Conservation (phyloP, 495 filamentous ascomycete genomes). For the Beverwykella pulmonaria region DNA sequence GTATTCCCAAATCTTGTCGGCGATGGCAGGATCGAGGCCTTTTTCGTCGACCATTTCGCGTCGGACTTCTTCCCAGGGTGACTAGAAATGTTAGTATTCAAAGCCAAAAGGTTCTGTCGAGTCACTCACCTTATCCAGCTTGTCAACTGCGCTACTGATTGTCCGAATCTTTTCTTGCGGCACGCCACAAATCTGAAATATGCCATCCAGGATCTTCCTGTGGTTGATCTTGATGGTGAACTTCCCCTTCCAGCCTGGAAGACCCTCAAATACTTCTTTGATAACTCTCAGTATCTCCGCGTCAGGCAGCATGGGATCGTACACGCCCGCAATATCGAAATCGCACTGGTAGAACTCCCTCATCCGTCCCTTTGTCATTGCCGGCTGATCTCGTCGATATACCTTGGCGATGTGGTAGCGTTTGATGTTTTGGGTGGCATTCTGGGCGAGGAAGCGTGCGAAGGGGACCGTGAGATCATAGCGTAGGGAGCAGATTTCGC, state of each 20-base stretch:
- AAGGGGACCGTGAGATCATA: constrained; percentile 94
- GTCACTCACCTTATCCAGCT: constrained; percentile 72
- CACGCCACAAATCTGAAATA: constrained; percentile 90
- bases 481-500: constrained; percentile 79
- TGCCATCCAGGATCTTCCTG: constrained; percentile 88
- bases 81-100: constrained; percentile 26
- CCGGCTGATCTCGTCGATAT: constrained; percentile 78
- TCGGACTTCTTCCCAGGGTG: constrained; percentile 82
- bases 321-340: constrained; percentile 89
- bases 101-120: background rate
- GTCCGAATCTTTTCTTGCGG: constrained; percentile 80
- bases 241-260: constrained; percentile 67
- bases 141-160: constrained; percentile 91
- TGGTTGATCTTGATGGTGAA: constrained; percentile 95
- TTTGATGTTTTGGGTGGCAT: constrained; percentile 75
- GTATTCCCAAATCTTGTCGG: constrained; percentile 84
- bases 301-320: constrained; percentile 94
- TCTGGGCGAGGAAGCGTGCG: constrained; percentile 86
- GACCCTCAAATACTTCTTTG: constrained; percentile 80
- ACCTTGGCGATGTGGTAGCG: constrained; percentile 90
- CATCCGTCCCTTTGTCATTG: constrained; percentile 87
- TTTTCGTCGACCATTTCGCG: constrained; percentile 95
- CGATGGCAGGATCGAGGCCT: constrained; percentile 70
- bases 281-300: constrained; percentile 88
- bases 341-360: constrained; percentile 98